Evolutionary conservation across 352 stramenopile species (phyloP), one percentile per base, ranked within the genome.

Genomic region (Globisporangium ultimum): DNA sequence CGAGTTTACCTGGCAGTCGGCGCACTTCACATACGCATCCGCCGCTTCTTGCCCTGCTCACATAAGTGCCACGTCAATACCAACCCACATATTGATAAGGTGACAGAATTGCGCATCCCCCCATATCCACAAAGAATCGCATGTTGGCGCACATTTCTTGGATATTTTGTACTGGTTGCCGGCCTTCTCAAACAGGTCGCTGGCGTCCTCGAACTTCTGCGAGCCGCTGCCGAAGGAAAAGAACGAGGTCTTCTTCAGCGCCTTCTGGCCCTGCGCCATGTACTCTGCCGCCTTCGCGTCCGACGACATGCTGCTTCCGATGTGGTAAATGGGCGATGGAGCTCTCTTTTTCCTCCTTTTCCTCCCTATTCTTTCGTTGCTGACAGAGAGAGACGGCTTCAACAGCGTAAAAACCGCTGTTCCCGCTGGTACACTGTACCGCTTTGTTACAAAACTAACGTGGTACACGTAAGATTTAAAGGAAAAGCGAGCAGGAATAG

Each of bases 141-240:
- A 32, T 32, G 2, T 32, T 32, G 24, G 22, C 81, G 63, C 84
- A 97, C 67, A 93, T 66, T 96, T 91, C 58, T 97, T 95, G 60
- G 91, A 92, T 54, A 99, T 96, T 72, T 99, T 99, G 85, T 88
- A 99, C 70, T 98, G 84, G 86, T 99, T 94, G 48, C 87, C 96
- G 8, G 95, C 95, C 70, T 98, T 98, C 68, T 93, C 77, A 66
- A 95, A 98, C 38, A 93, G 70, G 63, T 98, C 96, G 57, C 91
- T 96, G 47, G 95, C 96, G 76, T 99, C 95, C 77, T 99, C 96
- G 55, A 92, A 97, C 71, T 98, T 98, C 63, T 95, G 95, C 51
- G 78, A 91, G 52, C 80, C 95, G 20, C 78, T 80, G 55, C 97
- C 96, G 70, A 98, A 98, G 17, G 89, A 96, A 70, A 99, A 98